phyloP scores from a whole-genome alignment of 2,329 filamentous ascomycete species.

The Whalleya microplaca region DNA sequence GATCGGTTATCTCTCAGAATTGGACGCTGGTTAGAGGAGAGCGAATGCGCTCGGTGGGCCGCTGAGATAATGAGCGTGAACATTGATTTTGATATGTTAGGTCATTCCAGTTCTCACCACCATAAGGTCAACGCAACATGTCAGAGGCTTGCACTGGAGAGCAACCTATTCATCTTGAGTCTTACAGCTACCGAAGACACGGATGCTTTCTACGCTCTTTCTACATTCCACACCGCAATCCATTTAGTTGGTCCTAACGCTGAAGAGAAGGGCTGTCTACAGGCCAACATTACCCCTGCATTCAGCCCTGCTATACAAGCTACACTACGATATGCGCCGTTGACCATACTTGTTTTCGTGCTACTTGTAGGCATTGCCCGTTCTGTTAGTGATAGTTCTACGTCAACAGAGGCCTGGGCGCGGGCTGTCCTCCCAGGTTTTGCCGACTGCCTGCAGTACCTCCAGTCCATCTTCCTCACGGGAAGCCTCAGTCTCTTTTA shows the following conservation, averaged over 20 bases:
- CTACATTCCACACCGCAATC: constrained; percentile 18
- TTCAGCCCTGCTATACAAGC: constrained; percentile 5
- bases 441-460: constrained; percentile 69
- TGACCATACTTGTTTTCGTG: constrained; percentile 24
- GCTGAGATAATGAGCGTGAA: not conserved
- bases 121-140: not conserved
- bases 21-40: not conserved
- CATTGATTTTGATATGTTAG: not conserved
- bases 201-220: constrained; percentile 10
- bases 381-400: not conserved
- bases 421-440: constrained; percentile 25
- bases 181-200: constrained; percentile 10
- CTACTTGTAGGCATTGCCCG: constrained; percentile 15
- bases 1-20: constrained; percentile 4
- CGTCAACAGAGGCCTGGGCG: not conserved
- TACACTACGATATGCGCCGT: constrained; percentile 17
- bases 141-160: not conserved
- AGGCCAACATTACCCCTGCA: constrained; percentile 24
- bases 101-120: not conserved
- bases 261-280: constrained; percentile 12
- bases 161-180: not conserved
- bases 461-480: constrained; percentile 75
- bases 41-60: constrained; percentile 1
- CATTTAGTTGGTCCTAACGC: constrained; percentile 6
- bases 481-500: constrained; percentile 72